A percentile compares a stretch with the other conserved stretches of the same genome.
Evolutionary conservation across 371 early-diverging fungal species (phyloP).

Genomic region (Mortierella sp.): DNA sequence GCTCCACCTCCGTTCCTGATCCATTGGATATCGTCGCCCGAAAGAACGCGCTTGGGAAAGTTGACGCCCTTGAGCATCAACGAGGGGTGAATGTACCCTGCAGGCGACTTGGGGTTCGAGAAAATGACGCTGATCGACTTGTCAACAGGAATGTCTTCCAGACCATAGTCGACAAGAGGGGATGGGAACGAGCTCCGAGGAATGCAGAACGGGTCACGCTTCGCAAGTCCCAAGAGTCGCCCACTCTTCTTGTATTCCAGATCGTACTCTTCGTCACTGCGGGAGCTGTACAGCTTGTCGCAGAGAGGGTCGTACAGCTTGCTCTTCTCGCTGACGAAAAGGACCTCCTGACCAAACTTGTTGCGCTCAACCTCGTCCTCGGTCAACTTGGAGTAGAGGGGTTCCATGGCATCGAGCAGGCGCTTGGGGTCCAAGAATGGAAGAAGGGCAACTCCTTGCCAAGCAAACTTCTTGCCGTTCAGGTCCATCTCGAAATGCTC

Average conservation of each 20-base stretch:
- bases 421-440: slow-evolving; percentile 93
- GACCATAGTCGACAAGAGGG: slow-evolving; percentile 71
- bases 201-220: slow-evolving; percentile 75
- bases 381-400: slow-evolving; percentile 75
- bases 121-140: slow-evolving; percentile 71
- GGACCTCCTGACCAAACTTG: slow-evolving; percentile 76
- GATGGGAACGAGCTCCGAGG: slow-evolving; percentile 81
- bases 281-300: slow-evolving; percentile 71
- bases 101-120: slow-evolving; percentile 60
- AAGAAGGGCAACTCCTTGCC: slow-evolving; percentile 97
- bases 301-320: slow-evolving; percentile 78
- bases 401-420: slow-evolving; percentile 83
- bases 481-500: slow-evolving; percentile 92
- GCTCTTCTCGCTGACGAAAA: slow-evolving; percentile 78
- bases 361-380: slow-evolving; percentile 86
- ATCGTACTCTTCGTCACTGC: slow-evolving; percentile 61
- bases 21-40: slow-evolving; percentile 66
- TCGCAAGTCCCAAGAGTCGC: slow-evolving; percentile 73
- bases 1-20: slow-evolving; percentile 61
- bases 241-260: slow-evolving; percentile 71
- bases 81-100: slow-evolving; percentile 61
- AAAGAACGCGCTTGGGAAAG: slow-evolving; percentile 58
- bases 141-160: slow-evolving; percentile 72
- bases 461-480: slow-evolving; percentile 98
- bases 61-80: slow-evolving; percentile 68